Evolutionary conservation across 306 rosid genomes (phyloP).

Genomic region (Prunus mongolica): DNA sequence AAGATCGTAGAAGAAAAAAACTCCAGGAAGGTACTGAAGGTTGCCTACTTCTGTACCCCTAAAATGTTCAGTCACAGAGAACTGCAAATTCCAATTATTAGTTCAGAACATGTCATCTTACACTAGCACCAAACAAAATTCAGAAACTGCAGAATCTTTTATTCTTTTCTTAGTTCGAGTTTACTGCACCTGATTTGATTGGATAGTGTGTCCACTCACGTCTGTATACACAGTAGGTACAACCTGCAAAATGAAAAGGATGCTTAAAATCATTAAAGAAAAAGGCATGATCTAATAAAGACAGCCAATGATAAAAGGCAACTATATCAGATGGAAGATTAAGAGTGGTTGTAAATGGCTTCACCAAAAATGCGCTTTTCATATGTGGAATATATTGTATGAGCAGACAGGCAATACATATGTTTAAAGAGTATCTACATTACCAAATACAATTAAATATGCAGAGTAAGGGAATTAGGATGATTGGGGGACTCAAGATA

Average conservation of each 20-base stretch:
- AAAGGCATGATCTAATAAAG: background rate
- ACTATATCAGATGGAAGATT: background rate
- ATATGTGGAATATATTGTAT: background rate
- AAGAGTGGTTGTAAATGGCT: background rate
- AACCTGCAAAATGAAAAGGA: slow-evolving; percentile 46
- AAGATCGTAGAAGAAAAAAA: slow-evolving; percentile 94
- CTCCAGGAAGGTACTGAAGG: slow-evolving; percentile 91
- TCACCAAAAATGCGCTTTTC: background rate
- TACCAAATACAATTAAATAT: background rate
- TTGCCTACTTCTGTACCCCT: slow-evolving; percentile 67
- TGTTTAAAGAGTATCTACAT: background rate
- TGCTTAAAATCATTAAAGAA: background rate
- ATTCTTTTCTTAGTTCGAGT: background rate
- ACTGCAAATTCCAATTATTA: slow-evolving; percentile 54
- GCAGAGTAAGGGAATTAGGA: background rate
- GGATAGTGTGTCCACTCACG: slow-evolving; percentile 78
- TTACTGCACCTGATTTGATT: slow-evolving; percentile 79
- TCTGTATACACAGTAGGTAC: slow-evolving; percentile 92
- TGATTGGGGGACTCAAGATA: background rate
- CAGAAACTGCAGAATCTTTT: background rate
- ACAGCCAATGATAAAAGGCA: background rate
- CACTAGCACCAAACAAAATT: slow-evolving; percentile 1
- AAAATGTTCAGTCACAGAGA: slow-evolving; percentile 94
- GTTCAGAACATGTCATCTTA: slow-evolving; percentile 9
- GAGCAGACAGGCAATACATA: background rate